Evolutionary conservation across 768 basidiomycete species (phyloP), one percentile per base, ranked within the genome.

Genomic region (Mycena polygramma): DNA sequence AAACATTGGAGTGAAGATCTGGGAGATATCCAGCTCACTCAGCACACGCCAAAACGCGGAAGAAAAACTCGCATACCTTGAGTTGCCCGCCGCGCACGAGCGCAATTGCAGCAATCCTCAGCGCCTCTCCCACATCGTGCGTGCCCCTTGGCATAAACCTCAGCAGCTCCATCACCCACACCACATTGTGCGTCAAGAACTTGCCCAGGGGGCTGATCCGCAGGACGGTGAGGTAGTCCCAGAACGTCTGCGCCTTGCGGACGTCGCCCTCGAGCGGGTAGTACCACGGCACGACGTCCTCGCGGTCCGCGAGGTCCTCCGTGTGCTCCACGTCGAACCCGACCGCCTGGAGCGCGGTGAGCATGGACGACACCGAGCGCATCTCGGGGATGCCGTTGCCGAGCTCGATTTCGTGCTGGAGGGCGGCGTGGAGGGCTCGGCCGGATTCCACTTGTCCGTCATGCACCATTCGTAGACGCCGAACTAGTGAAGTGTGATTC

Each of bases 401-500:
- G 66, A 98, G 84, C 79, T 98, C 97, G 70, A 98, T 92, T 70
- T 88, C 89, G 83, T 98, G 96, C 15, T 95, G 94, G 67, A 99
- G 90, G 53, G 88, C 88, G 83, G 96, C 97, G 88, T 99, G 97
- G 87, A 81, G 20, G 96, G 93, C 78, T 86, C 93, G 54, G 92
- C 88, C 46, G 94, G 88, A 81, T 98, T 93, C 94, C 97, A 97
- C 4, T 81, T 79, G 80, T 98, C 96, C 22, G 98, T 98, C 98
- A 99, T 98, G 81, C 91, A 92, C 97, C 97, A 99, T 80, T 99
- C 98, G 82, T 99, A 99, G 45, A 99, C 94, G 77, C 97, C 97
- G 81, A 98, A 98, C 94, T 97, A 70, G 48, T 59, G 46, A 52
- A 39, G 55, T n/a, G 41, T n/a, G 59, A 26, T 30, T 48, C 24